phyloP scores from a whole-genome alignment of 225 moss, liverwort and hornwort genomes.

The Neckera pumila region DNA sequence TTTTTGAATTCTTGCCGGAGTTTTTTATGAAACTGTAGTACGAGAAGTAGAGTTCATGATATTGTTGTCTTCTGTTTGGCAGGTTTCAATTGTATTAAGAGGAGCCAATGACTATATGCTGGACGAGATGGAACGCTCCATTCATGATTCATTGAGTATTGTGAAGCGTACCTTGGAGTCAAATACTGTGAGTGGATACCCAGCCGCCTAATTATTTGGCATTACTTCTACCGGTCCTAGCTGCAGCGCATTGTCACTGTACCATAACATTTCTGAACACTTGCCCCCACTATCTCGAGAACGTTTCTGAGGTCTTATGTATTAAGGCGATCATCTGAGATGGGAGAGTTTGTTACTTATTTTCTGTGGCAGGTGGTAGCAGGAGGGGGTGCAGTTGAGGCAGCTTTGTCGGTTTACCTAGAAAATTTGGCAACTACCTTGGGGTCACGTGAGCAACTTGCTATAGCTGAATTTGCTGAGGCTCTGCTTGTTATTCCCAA shows the following conservation, averaged over 20 bases:
- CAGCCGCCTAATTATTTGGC: background rate
- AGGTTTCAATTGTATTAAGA: conserved; percentile 84
- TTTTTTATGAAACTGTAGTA: background rate
- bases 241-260: background rate
- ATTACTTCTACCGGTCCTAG: background rate
- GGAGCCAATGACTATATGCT: conserved; percentile 91
- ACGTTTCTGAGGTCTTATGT: background rate
- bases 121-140: conserved; percentile 83
- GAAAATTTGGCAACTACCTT: conserved; percentile 87
- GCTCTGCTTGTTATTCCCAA: conserved; percentile 85
- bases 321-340: background rate
- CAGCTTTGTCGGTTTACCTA: conserved; percentile 69
- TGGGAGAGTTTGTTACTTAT: background rate
- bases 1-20: background rate
- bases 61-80: background rate
- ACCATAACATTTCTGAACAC: background rate
- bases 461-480: conserved; percentile 89
- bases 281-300: background rate
- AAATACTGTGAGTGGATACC: conserved; percentile 40
- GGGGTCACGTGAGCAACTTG: conserved; percentile 88
- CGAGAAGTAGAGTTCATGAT: background rate
- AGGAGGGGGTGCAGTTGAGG: conserved; percentile 92
- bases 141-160: conserved; percentile 86
- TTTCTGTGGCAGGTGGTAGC: conserved; percentile 61
- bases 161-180: conserved; percentile 86